A percentile compares a stretch with the other conserved stretches of the same genome.
Conservation (phyloP, 345 rosid genomes). For the Cardamine chenopodiifolia region DNA sequence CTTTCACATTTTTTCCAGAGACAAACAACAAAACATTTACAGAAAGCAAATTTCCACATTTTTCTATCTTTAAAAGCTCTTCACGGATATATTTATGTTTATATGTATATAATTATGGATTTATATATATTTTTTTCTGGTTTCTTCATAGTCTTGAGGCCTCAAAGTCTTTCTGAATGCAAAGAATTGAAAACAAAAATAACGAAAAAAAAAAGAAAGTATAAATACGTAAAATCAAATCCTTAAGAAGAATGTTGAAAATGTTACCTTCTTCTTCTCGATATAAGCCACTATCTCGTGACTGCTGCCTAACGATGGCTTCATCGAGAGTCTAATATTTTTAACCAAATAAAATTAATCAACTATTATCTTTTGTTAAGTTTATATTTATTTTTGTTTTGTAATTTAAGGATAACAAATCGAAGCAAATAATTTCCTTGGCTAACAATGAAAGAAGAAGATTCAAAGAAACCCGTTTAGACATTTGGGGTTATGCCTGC, state of each 20-base stretch:
- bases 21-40: conserved; percentile 37
- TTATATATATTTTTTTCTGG: conserved; percentile 14
- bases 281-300: conserved; percentile 52
- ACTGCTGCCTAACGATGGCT: conserved; percentile 45
- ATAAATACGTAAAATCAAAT: not conserved
- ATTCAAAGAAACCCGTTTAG: not conserved
- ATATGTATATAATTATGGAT: not conserved
- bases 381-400: not conserved
- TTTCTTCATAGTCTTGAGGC: conserved; percentile 31
- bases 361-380: not conserved
- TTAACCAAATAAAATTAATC: not conserved
- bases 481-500: conserved; percentile 12
- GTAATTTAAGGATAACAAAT: too few relatives aligned
- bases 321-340: conserved; percentile 55
- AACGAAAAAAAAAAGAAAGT: not conserved
- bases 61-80: not conserved
- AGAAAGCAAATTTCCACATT: conserved; percentile 30
- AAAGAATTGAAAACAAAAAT: conserved; percentile 35
- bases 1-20: conserved; percentile 28
- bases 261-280: conserved; percentile 53
- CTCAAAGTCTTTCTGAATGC: conserved; percentile 38
- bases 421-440: conserved; percentile 9
- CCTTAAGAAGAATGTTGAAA: not conserved
- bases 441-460: conserved; percentile 32
- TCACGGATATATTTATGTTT: conserved; percentile 9